phyloP scores from a whole-genome alignment of 225 moss, liverwort and hornwort genomes.

The Thuidium tamariscinum region DNA sequence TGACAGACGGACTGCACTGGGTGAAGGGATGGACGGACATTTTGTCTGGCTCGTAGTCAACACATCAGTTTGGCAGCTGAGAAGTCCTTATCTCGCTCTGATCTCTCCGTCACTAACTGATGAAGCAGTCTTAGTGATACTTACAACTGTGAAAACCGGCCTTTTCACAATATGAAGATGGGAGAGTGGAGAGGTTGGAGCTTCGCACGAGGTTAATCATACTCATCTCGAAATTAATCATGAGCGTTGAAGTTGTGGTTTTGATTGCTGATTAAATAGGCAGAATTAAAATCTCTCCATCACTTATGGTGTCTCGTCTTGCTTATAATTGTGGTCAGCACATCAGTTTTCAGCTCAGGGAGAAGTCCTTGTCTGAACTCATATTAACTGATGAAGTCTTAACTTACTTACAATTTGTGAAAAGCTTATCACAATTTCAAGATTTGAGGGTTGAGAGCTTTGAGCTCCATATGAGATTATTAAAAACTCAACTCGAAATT shows the following conservation, averaged over 20 bases:
- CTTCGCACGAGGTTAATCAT: no score
- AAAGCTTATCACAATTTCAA: background rate
- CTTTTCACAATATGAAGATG: no score
- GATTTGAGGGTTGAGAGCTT: background rate
- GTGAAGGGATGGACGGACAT: background rate
- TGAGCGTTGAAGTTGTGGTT: no score
- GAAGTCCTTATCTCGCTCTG: background rate
- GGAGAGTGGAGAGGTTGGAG: no score
- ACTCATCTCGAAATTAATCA: no score
- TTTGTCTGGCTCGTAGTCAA: background rate
- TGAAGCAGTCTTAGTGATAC: no score
- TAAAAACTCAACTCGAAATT: background rate
- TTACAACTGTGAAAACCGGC: no score
- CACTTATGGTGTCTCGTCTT: no score
- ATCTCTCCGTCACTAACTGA: background rate
- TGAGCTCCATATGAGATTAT: background rate
- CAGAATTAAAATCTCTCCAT: no score
- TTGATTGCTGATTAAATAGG: no score
- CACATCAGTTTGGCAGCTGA: background rate
- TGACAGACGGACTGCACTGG: background rate
- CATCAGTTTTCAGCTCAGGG: background rate
- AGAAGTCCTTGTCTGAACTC: background rate
- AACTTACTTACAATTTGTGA: background rate
- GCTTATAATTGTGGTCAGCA: background rate
- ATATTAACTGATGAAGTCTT: background rate